phyloP scores from a whole-genome alignment of 345 rosid genomes.

The Ceriops zippeliana region DNA sequence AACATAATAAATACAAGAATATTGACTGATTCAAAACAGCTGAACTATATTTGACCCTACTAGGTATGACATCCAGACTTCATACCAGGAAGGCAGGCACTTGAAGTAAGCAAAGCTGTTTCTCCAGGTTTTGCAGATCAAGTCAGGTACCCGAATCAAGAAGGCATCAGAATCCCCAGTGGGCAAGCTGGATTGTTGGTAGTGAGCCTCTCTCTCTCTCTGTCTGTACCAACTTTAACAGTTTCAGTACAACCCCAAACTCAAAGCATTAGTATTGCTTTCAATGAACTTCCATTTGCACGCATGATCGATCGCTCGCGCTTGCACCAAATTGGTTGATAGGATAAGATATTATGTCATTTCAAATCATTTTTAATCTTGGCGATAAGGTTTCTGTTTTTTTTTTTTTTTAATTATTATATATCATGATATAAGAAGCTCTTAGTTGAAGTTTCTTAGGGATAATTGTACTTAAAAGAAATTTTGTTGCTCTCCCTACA shows the following conservation, averaged over 20 bases:
- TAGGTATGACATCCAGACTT: too few relatives aligned
- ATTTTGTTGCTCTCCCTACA: slow-evolving; percentile 21
- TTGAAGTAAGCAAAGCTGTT: neutral
- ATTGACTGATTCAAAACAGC: slow-evolving; percentile 7
- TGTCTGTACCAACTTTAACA: neutral
- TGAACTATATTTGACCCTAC: too few relatives aligned
- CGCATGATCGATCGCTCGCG: too few relatives aligned
- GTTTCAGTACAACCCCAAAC: neutral
- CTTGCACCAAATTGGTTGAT: too few relatives aligned
- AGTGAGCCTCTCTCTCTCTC: slow-evolving; percentile 20
- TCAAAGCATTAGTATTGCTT: neutral
- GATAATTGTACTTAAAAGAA: slow-evolving; percentile 2
- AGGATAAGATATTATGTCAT: too few relatives aligned
- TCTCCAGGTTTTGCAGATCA: neutral
- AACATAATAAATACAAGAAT: neutral
- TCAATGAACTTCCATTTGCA: too few relatives aligned
- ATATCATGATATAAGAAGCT: neutral
- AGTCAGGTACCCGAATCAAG: neutral
- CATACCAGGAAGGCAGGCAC: too few relatives aligned
- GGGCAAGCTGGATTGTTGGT: slow-evolving; percentile 45
- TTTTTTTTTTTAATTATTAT: too few relatives aligned
- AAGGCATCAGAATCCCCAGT: slow-evolving; percentile 19
- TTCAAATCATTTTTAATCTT: too few relatives aligned
- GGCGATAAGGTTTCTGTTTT: too few relatives aligned
- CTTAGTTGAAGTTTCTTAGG: neutral